A percentile compares a stretch with the other conserved stretches of the same genome.
Evolutionary conservation across 139 green algal species (phyloP).

Genomic region (Tetraselmis chui): DNA sequence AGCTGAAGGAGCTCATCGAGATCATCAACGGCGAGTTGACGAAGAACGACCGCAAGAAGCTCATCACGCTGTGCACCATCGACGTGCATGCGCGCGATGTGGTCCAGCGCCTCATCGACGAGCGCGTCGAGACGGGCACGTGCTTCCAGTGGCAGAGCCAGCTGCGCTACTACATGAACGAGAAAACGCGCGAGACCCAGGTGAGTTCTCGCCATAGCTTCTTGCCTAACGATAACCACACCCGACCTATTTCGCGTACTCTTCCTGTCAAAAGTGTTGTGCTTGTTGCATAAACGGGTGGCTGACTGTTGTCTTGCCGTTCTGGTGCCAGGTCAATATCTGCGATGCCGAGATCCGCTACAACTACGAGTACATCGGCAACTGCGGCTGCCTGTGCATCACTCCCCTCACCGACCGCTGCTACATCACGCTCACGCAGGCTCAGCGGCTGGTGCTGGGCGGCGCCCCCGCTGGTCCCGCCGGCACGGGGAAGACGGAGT

Average conservation of each 20-base stretch:
- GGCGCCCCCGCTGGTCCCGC: constrained; percentile 77
- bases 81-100: constrained; percentile 90
- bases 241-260: too few relatives aligned
- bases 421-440: constrained; percentile 94
- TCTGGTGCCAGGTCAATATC: constrained; percentile 64
- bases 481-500: constrained; percentile 90
- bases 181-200: constrained; percentile 66
- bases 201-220: constrained; percentile 7
- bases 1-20: constrained; percentile 76
- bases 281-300: constrained; percentile 2
- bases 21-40: constrained; percentile 78
- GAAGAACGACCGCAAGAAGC: constrained; percentile 80
- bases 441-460: constrained; percentile 77
- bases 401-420: constrained; percentile 91
- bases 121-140: constrained; percentile 64
- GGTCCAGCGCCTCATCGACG: constrained; percentile 74
- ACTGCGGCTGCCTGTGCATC: constrained; percentile 88
- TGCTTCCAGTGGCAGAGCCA: constrained; percentile 91
- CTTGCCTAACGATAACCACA: not conserved
- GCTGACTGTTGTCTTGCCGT: not conserved
- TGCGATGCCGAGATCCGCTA: constrained; percentile 87
- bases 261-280: constrained; percentile 8
- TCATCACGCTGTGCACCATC: constrained; percentile 92
- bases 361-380: constrained; percentile 89
- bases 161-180: constrained; percentile 76